phyloP scores from a whole-genome alignment of 768 basidiomycete species.

The Sutorius australiensis region DNA sequence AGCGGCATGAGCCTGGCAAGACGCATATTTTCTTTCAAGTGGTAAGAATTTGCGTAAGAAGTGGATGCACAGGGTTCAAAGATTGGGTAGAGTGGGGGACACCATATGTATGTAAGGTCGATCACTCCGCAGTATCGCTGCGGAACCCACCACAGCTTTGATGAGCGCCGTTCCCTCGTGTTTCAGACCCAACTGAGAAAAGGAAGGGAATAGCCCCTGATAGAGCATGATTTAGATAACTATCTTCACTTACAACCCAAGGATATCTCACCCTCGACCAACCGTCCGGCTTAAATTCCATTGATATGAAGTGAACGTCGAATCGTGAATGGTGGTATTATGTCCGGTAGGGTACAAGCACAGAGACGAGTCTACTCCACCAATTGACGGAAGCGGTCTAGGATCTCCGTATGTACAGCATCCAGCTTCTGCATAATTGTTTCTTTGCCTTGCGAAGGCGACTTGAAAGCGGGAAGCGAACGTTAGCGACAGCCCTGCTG shows the following conservation, averaged over 20 bases:
- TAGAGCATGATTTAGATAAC: not conserved
- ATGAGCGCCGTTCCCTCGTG: not conserved
- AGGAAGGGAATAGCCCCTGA: no score
- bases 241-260: not conserved
- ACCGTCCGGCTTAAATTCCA: not conserved
- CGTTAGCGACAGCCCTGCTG: conserved; percentile 7
- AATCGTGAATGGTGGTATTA: conserved; percentile 18
- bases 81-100: not conserved
- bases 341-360: conserved; percentile 20
- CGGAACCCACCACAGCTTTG: not conserved
- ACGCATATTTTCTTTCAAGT: conserved; percentile 14
- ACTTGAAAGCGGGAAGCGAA: conserved; percentile 41
- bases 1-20: conserved; percentile 6
- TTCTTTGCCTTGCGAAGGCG: conserved; percentile 88
- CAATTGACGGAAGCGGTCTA: conserved; percentile 87
- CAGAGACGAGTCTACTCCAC: conserved; percentile 56
- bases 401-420: conserved; percentile 77
- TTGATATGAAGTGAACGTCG: not conserved
- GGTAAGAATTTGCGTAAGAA: not conserved
- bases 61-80: not conserved
- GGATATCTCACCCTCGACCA: no score
- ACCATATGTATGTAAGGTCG: not conserved
- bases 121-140: conserved; percentile 9
- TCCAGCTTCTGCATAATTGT: conserved; percentile 80
- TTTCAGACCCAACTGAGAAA: not conserved